Evolutionary conservation across 768 basidiomycete species (phyloP).

Genomic region (Lactarius akahatsu): DNA sequence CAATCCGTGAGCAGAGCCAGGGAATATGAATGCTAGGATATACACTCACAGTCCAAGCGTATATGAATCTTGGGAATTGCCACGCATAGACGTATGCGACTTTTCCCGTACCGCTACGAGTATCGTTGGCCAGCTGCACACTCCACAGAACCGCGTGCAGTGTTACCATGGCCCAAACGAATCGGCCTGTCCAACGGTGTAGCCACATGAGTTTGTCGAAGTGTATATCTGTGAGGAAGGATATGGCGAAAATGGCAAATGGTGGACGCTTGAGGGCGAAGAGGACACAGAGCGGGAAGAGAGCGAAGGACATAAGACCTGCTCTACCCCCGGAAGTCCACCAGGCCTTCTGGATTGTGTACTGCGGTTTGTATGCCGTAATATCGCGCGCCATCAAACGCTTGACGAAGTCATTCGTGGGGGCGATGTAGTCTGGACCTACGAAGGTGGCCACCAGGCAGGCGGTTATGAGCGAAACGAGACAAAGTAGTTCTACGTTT

Average conservation of each 20-base stretch:
- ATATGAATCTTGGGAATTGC: constrained; percentile 60
- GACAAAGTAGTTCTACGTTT: constrained; percentile 58
- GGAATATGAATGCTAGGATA: constrained; percentile 4
- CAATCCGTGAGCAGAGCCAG: constrained; percentile 2
- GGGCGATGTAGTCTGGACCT: constrained; percentile 69
- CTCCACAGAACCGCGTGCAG: constrained; percentile 69
- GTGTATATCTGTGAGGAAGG: constrained; percentile 59
- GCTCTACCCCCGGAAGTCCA: constrained; percentile 71
- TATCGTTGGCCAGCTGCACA: constrained; percentile 58
- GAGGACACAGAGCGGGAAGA: constrained; percentile 67
- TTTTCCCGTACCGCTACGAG: constrained; percentile 42
- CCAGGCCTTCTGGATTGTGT: constrained; percentile 63
- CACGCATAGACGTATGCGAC: constrained; percentile 52
- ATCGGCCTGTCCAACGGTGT: constrained; percentile 68
- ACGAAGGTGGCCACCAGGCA: constrained; percentile 51
- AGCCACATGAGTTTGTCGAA: constrained; percentile 74
- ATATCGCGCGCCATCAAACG: constrained; percentile 37
- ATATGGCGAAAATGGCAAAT: constrained; percentile 67
- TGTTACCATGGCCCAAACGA: constrained; percentile 63
- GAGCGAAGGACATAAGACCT: constrained; percentile 69
- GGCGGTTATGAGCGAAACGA: constrained; percentile 45
- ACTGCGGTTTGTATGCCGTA: constrained; percentile 46
- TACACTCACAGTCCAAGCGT: constrained; percentile 53
- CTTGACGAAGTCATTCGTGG: constrained; percentile 41
- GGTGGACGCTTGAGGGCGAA: constrained; percentile 71